A percentile compares a stretch with the other conserved stretches of the same genome.
phyloP scores from a whole-genome alignment of 495 filamentous ascomycete genomes.

The Annulohypoxylon bovei region DNA sequence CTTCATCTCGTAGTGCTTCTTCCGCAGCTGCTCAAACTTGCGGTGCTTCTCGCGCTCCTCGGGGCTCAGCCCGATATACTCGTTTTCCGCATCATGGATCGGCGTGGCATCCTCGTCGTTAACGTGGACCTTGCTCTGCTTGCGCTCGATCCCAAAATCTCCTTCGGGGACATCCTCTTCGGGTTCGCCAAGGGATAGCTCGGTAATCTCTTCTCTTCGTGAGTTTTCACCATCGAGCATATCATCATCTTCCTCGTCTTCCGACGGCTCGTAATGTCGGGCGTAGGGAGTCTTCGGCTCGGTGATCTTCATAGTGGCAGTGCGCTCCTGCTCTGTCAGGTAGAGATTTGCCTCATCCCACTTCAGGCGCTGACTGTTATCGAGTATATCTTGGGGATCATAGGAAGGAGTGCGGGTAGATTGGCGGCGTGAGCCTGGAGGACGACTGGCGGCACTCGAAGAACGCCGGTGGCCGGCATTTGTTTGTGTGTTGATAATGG shows the following conservation, averaged over 20 bases:
- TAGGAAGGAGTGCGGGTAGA: conserved; percentile 61
- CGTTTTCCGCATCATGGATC: conserved; percentile 62
- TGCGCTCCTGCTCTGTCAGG: conserved; percentile 93
- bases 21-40: conserved; percentile 88
- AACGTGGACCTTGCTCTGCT: conserved; percentile 75
- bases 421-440: conserved; percentile 72
- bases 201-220: conserved; percentile 81
- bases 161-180: conserved; percentile 72
- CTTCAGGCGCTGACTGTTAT: conserved; percentile 76
- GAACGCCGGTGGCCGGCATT: conserved; percentile 93
- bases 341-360: conserved; percentile 99
- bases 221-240: conserved; percentile 75
- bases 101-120: conserved; percentile 62
- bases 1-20: conserved; percentile 98
- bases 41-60: conserved; percentile 91
- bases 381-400: conserved; percentile 52
- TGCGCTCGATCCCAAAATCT: conserved; percentile 56
- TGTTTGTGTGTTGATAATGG: conserved; percentile 89
- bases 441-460: conserved; percentile 72
- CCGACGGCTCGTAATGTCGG: conserved; percentile 84
- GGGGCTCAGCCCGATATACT: conserved; percentile 69
- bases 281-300: conserved; percentile 98
- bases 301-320: conserved; percentile 96
- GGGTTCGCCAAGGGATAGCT: conserved; percentile 91
- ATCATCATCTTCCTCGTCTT: conserved; percentile 86